phyloP scores from a whole-genome alignment of 1,284 basidiomycete genomes.

The Flammula alnicola region DNA sequence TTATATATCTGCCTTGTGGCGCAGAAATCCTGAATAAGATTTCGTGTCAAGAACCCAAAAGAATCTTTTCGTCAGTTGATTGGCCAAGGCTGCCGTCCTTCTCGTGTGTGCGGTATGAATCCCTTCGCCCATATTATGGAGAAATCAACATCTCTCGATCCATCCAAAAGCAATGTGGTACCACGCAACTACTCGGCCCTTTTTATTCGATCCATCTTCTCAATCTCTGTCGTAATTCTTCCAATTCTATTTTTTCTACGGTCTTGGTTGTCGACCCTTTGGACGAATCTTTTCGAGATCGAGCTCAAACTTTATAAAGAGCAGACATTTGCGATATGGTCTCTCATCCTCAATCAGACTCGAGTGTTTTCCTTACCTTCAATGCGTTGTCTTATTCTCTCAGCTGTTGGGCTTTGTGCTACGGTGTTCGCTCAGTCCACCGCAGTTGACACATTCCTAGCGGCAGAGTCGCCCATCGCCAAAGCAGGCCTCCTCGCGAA shows the following conservation, averaged over 20 bases:
- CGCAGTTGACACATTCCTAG: slow-evolving; percentile 45
- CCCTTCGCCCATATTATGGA: no score
- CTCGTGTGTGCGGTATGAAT: no score
- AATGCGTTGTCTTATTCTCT: slow-evolving; percentile 13
- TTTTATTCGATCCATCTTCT: slow-evolving; percentile 11
- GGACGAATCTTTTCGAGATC: not conserved
- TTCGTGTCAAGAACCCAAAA: no score
- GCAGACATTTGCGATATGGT: not conserved
- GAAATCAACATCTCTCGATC: not conserved
- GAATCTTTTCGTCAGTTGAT: no score
- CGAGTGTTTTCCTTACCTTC: not conserved
- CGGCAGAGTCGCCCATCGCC: slow-evolving; percentile 56
- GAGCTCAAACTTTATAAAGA: slow-evolving; percentile 9
- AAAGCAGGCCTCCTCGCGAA: slow-evolving; percentile 65
- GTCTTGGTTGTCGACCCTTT: not conserved
- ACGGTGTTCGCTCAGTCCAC: slow-evolving; percentile 28
- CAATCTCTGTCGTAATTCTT: slow-evolving; percentile 2
- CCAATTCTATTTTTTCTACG: not conserved
- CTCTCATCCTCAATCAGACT: not conserved
- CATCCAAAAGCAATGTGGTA: not conserved
- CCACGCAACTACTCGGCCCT: not conserved
- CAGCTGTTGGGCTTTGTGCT: slow-evolving; percentile 12
- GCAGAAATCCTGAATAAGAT: no score
- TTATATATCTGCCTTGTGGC: no score
- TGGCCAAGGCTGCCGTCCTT: no score